These are phyloP conservation scores for Saccharomyces hybrid DNA, from an alignment of 1,139 yeast species.

Conservation along the genomic window DNA sequence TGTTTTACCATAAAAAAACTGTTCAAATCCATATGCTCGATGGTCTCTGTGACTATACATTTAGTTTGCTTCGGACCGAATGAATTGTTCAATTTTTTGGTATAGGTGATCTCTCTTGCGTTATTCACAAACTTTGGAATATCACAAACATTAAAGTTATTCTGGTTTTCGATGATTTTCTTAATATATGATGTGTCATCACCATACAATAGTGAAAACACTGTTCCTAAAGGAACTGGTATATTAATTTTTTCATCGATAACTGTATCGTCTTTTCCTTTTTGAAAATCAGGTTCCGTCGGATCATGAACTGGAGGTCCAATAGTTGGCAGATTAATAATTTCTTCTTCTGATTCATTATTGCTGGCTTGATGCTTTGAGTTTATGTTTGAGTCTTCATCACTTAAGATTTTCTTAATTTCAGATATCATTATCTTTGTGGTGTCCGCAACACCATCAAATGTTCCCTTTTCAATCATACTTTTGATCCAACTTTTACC, in stretches of 20 bases:
- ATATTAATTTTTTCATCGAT: constrained; percentile 47
- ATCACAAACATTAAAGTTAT: constrained; percentile 59
- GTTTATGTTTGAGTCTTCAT: constrained; percentile 4
- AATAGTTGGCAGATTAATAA: constrained; percentile 32
- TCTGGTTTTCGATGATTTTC: constrained; percentile 54
- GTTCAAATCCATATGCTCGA: constrained; percentile 57
- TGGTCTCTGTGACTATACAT: constrained; percentile 67
- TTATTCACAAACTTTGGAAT: constrained; percentile 44
- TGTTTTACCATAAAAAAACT: constrained; percentile 54
- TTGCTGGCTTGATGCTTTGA: constrained; percentile 6
- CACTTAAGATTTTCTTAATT: constrained; percentile 32
- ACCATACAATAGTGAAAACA: constrained; percentile 66
- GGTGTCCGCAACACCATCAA: constrained; percentile 56
- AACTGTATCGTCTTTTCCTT: constrained; percentile 55
- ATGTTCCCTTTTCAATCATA: constrained; percentile 55
- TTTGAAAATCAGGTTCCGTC: constrained; percentile 44
- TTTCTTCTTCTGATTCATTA: constrained; percentile 18
- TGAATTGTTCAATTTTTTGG: constrained; percentile 72
- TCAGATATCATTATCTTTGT: constrained; percentile 42
- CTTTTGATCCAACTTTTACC: constrained; percentile 41
- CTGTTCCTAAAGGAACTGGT: constrained; percentile 74
- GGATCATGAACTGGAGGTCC: constrained; percentile 56
- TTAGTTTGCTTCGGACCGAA: constrained; percentile 94
- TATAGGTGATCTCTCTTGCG: constrained; percentile 60
- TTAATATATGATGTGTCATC: constrained; percentile 53